Percentiles rank a stretch among this genome's conserved stretches.
Conservation (phyloP, 23 red algal species). For the Gracilaria gracilis region DNA sequence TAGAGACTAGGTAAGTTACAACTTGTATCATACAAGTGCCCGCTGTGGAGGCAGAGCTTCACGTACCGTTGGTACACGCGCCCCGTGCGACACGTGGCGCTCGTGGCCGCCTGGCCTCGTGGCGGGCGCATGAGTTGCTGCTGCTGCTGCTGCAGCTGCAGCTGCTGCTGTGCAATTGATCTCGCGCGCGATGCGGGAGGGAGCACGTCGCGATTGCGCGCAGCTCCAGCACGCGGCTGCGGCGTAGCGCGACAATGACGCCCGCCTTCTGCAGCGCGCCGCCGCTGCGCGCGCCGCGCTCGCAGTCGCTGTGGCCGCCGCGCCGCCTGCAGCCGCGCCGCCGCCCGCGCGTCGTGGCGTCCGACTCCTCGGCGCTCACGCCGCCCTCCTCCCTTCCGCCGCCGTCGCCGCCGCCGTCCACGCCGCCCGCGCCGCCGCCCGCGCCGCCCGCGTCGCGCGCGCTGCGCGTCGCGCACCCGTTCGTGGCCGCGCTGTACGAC, state of each 20-base stretch:
- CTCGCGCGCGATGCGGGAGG: too few species aligned
- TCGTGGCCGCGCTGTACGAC: constrained; percentile 6
- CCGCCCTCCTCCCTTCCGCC: background rate
- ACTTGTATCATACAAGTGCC: too few species aligned
- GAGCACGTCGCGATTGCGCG: background rate
- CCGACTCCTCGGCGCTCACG: background rate
- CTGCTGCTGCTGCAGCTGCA: too few species aligned
- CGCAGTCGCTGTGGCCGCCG: background rate
- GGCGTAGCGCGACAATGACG: background rate
- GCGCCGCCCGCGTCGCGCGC: background rate
- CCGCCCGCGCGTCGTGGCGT: background rate
- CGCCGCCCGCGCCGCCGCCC: background rate
- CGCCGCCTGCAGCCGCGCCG: background rate
- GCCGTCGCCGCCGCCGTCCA: background rate
- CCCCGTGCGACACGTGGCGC: too few species aligned
- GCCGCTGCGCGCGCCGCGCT: background rate
- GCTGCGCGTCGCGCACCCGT: background rate
- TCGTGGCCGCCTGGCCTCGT: too few species aligned
- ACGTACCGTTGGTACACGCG: too few species aligned
- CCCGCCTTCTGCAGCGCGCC: background rate
- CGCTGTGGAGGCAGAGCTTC: too few species aligned
- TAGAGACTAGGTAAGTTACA: too few species aligned
- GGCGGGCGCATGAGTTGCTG: too few species aligned
- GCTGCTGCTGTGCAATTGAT: too few species aligned
- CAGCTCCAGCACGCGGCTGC: too few species aligned